Conservation (phyloP, 768 basidiomycete genomes). For the Crepidotus variabilis region DNA sequence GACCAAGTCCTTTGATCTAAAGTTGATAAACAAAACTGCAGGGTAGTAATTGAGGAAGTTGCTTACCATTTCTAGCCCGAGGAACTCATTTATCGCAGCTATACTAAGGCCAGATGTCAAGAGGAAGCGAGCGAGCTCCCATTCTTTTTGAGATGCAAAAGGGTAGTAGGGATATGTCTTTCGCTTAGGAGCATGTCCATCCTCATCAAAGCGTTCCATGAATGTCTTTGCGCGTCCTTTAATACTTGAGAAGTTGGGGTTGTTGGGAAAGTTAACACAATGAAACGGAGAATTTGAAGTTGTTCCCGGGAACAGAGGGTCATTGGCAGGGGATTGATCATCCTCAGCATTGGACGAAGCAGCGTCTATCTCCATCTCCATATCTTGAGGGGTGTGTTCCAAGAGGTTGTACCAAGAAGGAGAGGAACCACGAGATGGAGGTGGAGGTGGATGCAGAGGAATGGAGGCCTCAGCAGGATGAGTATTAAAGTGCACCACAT, state of each 20-base stretch:
- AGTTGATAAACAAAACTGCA: background rate
- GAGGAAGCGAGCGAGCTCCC: conserved; percentile 27
- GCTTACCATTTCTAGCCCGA: conserved; percentile 22
- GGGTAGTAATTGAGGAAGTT: background rate
- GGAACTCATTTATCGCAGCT: conserved; percentile 21
- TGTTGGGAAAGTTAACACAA: background rate
- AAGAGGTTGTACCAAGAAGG: too few species aligned
- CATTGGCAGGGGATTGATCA: too few species aligned
- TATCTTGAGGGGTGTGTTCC: too few species aligned
- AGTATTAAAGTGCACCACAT: background rate
- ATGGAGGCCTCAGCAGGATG: too few species aligned
- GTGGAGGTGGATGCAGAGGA: too few species aligned
- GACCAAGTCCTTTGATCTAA: conserved; percentile 9
- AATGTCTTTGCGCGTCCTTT: conserved; percentile 17
- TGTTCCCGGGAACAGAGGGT: background rate
- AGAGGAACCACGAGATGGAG: too few species aligned
- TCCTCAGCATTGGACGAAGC: too few species aligned
- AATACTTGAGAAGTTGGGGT: background rate
- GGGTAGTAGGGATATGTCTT: conserved; percentile 25
- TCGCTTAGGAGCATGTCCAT: conserved; percentile 15
- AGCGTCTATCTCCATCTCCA: too few species aligned
- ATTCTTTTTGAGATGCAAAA: conserved; percentile 25
- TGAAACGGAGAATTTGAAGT: background rate
- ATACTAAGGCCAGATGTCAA: conserved; percentile 23
- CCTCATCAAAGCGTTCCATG: conserved; percentile 21